Percentiles rank a stretch among this genome's conserved stretches.
phyloP scores from a whole-genome alignment of 2,329 filamentous ascomycete species.

The Monosporascus sp. region DNA sequence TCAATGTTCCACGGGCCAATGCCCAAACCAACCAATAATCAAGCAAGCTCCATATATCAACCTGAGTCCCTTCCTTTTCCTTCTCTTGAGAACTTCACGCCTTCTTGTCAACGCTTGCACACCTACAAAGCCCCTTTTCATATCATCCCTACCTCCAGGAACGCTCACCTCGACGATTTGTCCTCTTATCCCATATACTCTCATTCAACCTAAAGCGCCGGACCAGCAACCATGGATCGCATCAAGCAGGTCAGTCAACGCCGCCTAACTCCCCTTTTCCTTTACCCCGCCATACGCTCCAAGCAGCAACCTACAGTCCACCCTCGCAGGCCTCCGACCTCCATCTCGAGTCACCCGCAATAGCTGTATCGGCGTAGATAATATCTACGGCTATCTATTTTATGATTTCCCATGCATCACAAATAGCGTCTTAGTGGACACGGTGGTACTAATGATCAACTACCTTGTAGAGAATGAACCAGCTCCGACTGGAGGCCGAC shows the following conservation, averaged over 20 bases:
- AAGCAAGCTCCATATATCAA: background rate
- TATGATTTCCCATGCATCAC: background rate
- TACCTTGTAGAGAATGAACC: conserved; percentile 74
- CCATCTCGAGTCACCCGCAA: background rate
- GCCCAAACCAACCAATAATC: too few species aligned
- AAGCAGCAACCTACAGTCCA: conserved; percentile 6
- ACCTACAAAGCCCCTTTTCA: conserved; percentile 21
- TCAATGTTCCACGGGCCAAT: too few species aligned
- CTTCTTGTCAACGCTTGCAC: conserved; percentile 6
- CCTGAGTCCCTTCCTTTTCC: background rate
- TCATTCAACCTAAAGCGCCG: conserved; percentile 9
- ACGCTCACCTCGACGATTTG: conserved; percentile 20
- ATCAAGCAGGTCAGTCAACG: conserved; percentile 73
- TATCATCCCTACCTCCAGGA: conserved; percentile 9
- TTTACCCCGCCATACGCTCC: conserved; percentile 26
- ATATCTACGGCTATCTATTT: background rate
- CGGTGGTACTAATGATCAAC: conserved; percentile 7
- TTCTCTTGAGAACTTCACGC: background rate
- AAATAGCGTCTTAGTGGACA: background rate
- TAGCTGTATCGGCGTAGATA: background rate
- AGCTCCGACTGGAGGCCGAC: conserved; percentile 90
- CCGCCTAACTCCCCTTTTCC: conserved; percentile 12
- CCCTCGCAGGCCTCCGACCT: background rate
- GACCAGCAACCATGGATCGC: conserved; percentile 63
- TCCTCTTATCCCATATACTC: conserved; percentile 23